Evolutionary conservation across 495 filamentous ascomycete species (phyloP).

Genomic region (Aspergillus egyptiacus): DNA sequence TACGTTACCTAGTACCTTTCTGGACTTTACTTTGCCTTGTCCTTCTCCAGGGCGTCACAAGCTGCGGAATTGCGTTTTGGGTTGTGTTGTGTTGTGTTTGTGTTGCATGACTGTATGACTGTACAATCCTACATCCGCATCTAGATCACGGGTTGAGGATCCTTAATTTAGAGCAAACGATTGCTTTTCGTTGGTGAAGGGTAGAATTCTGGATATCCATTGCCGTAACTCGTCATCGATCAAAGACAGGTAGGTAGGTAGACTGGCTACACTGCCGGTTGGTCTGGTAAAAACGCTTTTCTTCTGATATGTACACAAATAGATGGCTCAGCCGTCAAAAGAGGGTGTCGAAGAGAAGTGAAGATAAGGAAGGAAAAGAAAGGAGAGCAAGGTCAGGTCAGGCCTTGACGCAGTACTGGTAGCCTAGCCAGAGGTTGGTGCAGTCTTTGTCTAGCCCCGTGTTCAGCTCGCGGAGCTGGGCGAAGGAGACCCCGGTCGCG

Average conservation of each 20-base stretch:
- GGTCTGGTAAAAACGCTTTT: neutral
- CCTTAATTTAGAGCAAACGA: too few species aligned
- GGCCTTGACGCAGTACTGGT: slow-evolving; percentile 33
- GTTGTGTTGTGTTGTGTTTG: too few species aligned
- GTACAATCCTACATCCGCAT: too few species aligned
- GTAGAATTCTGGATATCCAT: neutral
- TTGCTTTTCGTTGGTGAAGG: too few species aligned
- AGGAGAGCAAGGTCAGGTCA: neutral
- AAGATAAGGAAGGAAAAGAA: neutral
- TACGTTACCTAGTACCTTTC: too few species aligned
- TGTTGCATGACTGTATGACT: too few species aligned
- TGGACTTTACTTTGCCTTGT: too few species aligned
- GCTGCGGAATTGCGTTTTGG: too few species aligned
- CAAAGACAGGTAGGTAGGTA: neutral
- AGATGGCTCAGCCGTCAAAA: slow-evolving; percentile 8
- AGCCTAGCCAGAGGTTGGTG: slow-evolving; percentile 36
- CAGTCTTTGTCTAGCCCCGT: slow-evolving; percentile 32
- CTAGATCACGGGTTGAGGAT: too few species aligned
- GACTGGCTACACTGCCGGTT: slow-evolving; percentile 1
- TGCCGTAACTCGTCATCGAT: slow-evolving; percentile 6
- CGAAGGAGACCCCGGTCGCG: slow-evolving; percentile 21
- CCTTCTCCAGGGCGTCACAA: too few species aligned
- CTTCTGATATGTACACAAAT: slow-evolving; percentile 11
- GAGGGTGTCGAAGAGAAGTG: neutral
- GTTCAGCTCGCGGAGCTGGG: slow-evolving; percentile 35